Conservation (phyloP, 306 rosid genomes). For the Betula pendula region DNA sequence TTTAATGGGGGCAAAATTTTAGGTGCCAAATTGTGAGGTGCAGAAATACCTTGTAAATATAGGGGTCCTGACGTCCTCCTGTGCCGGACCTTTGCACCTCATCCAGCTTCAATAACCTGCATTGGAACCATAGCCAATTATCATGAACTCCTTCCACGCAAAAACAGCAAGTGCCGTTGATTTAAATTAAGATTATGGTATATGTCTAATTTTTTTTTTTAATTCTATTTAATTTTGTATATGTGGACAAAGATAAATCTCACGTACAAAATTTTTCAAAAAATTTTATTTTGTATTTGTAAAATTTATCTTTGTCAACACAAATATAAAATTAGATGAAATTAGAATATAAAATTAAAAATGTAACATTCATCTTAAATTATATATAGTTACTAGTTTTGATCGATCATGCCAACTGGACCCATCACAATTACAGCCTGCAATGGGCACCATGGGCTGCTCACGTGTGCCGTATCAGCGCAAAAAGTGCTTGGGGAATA, state of each 20-base stretch:
- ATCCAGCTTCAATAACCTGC: slow-evolving; percentile 54
- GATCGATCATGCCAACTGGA: neutral
- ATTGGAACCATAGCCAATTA: neutral
- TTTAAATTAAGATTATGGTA: too few species aligned
- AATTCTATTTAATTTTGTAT: too few species aligned
- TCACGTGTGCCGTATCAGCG: too few species aligned
- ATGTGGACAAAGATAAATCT: too few species aligned
- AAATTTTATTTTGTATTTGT: too few species aligned
- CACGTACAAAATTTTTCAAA: too few species aligned
- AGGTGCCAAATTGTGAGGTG: neutral
- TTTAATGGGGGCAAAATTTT: neutral
- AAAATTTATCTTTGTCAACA: too few species aligned
- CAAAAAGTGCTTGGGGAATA: neutral
- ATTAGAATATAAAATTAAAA: too few species aligned
- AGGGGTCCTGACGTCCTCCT: slow-evolving; percentile 72
- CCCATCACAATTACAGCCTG: neutral
- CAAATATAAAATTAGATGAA: too few species aligned
- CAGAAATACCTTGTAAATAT: slow-evolving; percentile 48
- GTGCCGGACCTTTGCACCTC: slow-evolving; percentile 66
- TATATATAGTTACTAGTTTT: neutral
- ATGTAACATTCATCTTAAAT: too few species aligned
- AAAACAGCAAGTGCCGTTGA: neutral
- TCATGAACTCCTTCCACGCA: neutral
- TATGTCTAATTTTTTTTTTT: too few species aligned
- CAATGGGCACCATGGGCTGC: neutral